Base-by-base conservation (phyloP, 2,329 filamentous ascomycete species). In the Colletotrichum simmondsii region DNA sequence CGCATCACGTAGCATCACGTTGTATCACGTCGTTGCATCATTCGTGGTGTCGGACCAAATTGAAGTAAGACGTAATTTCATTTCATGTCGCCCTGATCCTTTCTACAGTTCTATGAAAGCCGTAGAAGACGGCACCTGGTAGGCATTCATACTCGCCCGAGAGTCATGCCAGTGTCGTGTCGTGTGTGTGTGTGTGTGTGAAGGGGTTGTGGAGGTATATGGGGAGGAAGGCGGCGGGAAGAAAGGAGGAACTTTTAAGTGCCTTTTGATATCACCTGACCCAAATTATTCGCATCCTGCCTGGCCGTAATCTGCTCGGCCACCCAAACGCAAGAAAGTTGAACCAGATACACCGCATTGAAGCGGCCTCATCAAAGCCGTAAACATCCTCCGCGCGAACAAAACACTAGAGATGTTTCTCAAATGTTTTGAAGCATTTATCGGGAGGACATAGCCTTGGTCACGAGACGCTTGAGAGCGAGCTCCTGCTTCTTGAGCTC, bases 401-500 rank as follows among this genome's bases (percentile, higher is more conserved):
- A 69, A 56, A 56, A 62, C 59, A 59, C 42, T 46, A 65, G 54
- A 54, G 26, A 52, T 42, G 52, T 69, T 65, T 69, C 63, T 70
- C 58, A 22, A 19, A 49, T 32, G 63, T 37, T 57, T 52, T 58
- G 62, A 12, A 65, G 42, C 28, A 66, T 82, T 92, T 95, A 97
- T 86, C 94, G 92, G 82, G 94, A 95, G 77, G 94, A 92, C 94
- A 97, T 97, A 80, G 94, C 95, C 93, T 98, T 99, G 87, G 97
- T 99, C 80, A 99, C 95, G 79, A 97, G 91, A 82, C 97, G 91
- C 95, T 98, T 99, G 77, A 99, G 91, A 75, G 95, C 95, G 78
- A 99, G 90, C 91, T 99, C 97, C 93, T 98, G 97, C 95, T 98
- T 98, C 94, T 97, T 98, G 79, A 99, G 90, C 83, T 99, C 97